Percentiles rank a stretch among this genome's conserved stretches.
Conservation (phyloP, 768 basidiomycete genomes). For the Cystobasidium onofrii region DNA sequence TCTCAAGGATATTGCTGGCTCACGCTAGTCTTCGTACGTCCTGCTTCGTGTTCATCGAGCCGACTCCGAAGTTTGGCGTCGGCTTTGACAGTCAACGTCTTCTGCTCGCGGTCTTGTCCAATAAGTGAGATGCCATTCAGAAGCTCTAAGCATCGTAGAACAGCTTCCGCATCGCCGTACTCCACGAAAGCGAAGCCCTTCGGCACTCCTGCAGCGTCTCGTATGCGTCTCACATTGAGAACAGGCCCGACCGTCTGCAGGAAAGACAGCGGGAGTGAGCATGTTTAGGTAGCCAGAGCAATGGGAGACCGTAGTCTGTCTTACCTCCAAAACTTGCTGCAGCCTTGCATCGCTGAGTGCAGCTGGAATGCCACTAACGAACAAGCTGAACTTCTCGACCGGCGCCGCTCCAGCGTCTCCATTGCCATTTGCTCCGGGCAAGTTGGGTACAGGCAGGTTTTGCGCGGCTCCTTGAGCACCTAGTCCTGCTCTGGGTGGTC, state of each 20-base stretch:
- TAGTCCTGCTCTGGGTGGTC: conserved; percentile 31
- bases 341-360: conserved; percentile 40
- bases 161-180: conserved; percentile 85
- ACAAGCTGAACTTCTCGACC: conserved; percentile 38
- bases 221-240: conserved; percentile 81
- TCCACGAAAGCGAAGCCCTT: conserved; percentile 97
- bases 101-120: conserved; percentile 57
- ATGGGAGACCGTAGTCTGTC: neutral
- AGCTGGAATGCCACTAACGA: conserved; percentile 39
- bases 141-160: conserved; percentile 63
- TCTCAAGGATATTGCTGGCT: too few species aligned
- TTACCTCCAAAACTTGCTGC: conserved; percentile 39
- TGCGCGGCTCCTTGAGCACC: conserved; percentile 33
- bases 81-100: conserved; percentile 76
- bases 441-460: conserved; percentile 25
- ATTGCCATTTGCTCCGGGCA: neutral
- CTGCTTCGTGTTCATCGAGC: conserved; percentile 72
- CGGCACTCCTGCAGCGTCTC: conserved; percentile 84
- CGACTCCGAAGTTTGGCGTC: conserved; percentile 89
- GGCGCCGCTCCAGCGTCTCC: neutral
- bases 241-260: conserved; percentile 78
- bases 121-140: conserved; percentile 61
- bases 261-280: neutral
- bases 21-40: conserved; percentile 74
- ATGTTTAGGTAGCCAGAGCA: neutral